These are phyloP conservation scores for Jatropha curcas DNA, from an alignment of 345 rosid species.

Conservation along the genomic window DNA sequence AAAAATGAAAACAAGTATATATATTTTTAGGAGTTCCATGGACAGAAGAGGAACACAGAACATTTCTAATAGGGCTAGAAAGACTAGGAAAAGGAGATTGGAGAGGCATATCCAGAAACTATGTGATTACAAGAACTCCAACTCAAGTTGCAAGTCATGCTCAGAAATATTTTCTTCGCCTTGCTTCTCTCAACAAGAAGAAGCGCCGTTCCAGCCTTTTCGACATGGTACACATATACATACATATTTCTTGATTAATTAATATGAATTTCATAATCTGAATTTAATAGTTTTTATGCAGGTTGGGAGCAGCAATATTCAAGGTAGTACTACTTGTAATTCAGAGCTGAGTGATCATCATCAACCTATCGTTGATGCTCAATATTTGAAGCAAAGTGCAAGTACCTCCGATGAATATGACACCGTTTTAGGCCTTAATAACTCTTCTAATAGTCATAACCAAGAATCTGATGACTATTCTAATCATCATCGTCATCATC, in stretches of 20 bases:
- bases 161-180: constrained; percentile 68
- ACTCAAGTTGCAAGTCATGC: constrained; percentile 83
- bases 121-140: constrained; percentile 63
- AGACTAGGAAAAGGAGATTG: constrained; percentile 72
- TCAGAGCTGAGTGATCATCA: background rate
- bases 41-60: constrained; percentile 70
- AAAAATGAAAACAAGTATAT: too few relatives aligned
- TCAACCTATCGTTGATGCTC: constrained; percentile 1
- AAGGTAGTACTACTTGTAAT: background rate
- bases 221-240: constrained; percentile 40
- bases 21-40: constrained; percentile 54
- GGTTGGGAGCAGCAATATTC: constrained; percentile 24
- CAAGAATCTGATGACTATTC: constrained; percentile 6
- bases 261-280: too few relatives aligned
- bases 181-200: constrained; percentile 45
- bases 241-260: background rate
- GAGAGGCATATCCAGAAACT: constrained; percentile 69
- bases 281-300: background rate
- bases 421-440: constrained; percentile 15
- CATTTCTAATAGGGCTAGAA: constrained; percentile 53
- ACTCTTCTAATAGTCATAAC: background rate
- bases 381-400: background rate
- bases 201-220: constrained; percentile 67
- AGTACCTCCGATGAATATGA: background rate
- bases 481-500: too few relatives aligned